Conservation (phyloP, 768 basidiomycete species). For the Cyclocybe cylindracea region DNA sequence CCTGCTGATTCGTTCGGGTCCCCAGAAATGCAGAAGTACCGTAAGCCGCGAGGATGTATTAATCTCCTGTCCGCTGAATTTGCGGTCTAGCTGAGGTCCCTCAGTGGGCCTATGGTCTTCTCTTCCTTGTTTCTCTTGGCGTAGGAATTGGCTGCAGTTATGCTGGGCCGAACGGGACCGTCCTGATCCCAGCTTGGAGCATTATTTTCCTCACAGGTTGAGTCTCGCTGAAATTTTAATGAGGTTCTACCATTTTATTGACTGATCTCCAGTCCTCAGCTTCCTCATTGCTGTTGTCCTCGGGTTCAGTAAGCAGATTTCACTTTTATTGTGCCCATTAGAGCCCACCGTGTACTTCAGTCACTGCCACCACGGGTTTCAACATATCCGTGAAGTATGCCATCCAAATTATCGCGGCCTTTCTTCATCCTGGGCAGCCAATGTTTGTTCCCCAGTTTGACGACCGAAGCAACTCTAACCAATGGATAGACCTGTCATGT, state of each 20-base stretch:
- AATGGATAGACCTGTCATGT: constrained; percentile 48
- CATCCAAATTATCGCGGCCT: constrained; percentile 51
- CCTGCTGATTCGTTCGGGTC: too few relatives aligned
- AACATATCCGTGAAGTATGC: constrained; percentile 49
- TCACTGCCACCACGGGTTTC: constrained; percentile 33
- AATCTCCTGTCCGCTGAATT: neutral
- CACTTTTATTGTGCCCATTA: constrained; percentile 1
- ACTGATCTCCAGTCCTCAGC: constrained; percentile 22
- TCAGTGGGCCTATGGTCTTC: constrained; percentile 47
- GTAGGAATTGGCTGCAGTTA: constrained; percentile 51
- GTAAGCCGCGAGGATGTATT: constrained; percentile 12
- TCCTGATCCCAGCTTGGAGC: constrained; percentile 57
- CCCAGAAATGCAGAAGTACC: constrained; percentile 52
- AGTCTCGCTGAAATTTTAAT: neutral
- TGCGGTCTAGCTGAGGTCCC: constrained; percentile 42
- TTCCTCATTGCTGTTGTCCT: constrained; percentile 38
- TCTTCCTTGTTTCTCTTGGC: constrained; percentile 46
- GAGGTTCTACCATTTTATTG: neutral
- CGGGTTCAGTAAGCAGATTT: constrained; percentile 37
- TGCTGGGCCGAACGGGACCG: constrained; percentile 32
- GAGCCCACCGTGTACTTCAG: neutral
- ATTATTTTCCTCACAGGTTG: constrained; percentile 49
- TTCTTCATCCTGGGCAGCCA: constrained; percentile 48
- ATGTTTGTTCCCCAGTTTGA: constrained; percentile 30
- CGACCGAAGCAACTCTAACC: neutral